These are phyloP conservation scores for Trichoderma semiorbis DNA, from an alignment of 2,329 filamentous ascomycete species.

Conservation along the genomic window DNA sequence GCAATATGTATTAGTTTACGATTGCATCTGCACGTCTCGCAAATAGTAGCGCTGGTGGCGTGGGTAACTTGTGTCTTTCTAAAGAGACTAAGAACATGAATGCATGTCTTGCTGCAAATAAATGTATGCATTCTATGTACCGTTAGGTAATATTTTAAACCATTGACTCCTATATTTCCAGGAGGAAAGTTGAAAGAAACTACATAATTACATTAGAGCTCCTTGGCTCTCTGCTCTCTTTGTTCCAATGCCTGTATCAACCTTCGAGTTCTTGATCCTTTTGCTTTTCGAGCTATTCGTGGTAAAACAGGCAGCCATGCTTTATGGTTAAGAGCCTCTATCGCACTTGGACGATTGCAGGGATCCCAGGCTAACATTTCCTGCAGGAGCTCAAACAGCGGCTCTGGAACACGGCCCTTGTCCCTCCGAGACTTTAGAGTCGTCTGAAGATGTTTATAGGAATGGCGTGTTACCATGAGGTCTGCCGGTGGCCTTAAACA, in stretches of 20 bases:
- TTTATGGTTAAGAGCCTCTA: neutral
- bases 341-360: neutral
- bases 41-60: neutral
- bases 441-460: neutral
- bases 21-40: neutral
- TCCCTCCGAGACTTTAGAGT: neutral
- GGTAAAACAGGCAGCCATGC: neutral
- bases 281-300: neutral
- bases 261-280: neutral
- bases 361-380: neutral
- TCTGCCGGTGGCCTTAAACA: neutral
- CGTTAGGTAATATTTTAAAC: neutral
- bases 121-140: neutral
- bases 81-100: neutral
- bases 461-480: neutral
- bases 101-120: neutral
- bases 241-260: neutral
- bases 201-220: neutral
- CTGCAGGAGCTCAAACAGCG: neutral
- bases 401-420: neutral
- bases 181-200: neutral
- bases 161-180: neutral
- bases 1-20: neutral
- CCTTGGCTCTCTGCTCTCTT: neutral
- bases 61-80: too few relatives aligned